These are phyloP conservation scores for Coniochaeta ligniaria DNA, from an alignment of 2,329 filamentous ascomycete genomes.

Conservation along the genomic window DNA sequence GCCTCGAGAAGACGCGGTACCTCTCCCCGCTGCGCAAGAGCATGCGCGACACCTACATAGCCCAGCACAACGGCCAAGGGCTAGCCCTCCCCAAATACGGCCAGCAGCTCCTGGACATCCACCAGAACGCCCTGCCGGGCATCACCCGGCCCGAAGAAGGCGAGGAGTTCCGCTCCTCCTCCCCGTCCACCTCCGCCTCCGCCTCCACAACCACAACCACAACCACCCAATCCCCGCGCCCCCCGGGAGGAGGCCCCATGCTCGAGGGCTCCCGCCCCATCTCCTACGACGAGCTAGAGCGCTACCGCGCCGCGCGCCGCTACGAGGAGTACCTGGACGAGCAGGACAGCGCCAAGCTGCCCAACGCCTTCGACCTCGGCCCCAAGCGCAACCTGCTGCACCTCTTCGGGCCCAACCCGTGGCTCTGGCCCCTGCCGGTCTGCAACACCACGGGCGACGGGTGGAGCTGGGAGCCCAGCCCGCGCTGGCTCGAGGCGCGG, in stretches of 20 bases:
- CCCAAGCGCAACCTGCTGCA: conserved; percentile 72
- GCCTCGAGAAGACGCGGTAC: conserved; percentile 91
- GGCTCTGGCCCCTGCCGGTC: conserved; percentile 74
- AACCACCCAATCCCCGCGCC: neutral
- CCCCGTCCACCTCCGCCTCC: conserved; percentile 4
- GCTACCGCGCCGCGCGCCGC: conserved; percentile 43
- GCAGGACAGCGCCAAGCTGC: conserved; percentile 77
- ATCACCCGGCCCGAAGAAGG: conserved; percentile 78
- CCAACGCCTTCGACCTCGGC: conserved; percentile 89
- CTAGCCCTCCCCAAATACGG: conserved; percentile 51
- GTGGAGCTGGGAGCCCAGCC: conserved; percentile 86
- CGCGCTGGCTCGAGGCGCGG: conserved; percentile 67
- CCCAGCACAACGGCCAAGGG: conserved; percentile 42
- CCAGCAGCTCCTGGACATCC: conserved; percentile 72
- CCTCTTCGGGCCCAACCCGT: conserved; percentile 68
- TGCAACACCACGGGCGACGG: conserved; percentile 85
- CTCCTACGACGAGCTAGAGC: conserved; percentile 49
- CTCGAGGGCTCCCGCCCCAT: conserved; percentile 32
- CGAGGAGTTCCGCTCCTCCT: conserved; percentile 42
- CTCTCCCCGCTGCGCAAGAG: conserved; percentile 69
- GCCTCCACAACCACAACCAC: conserved; percentile 1
- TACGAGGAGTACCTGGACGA: conserved; percentile 79
- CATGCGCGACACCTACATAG: conserved; percentile 56
- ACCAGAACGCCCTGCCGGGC: conserved; percentile 74
- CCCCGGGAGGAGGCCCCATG: conserved; percentile 6